These are phyloP conservation scores for Arachnopeziza araneosa DNA, from an alignment of 2,329 filamentous ascomycete genomes.

Conservation along the genomic window DNA sequence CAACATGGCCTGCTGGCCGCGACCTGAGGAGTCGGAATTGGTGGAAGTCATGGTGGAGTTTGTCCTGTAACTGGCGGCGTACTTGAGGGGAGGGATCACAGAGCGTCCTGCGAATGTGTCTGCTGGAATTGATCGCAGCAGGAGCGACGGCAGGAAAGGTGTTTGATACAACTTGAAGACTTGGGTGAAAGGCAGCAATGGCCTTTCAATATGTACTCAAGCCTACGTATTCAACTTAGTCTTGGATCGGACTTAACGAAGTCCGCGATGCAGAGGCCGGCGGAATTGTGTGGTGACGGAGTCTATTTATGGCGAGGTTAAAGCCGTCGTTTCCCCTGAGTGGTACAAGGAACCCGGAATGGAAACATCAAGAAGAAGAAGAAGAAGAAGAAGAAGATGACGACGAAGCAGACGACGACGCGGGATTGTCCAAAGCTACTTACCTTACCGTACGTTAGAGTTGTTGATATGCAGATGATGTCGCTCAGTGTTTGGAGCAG, in stretches of 20 bases:
- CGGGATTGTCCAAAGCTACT: no score
- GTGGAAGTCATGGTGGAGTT: conserved; percentile 30
- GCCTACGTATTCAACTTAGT: background rate
- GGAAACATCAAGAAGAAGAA: no score
- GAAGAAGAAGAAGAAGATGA: no score
- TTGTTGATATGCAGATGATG: background rate
- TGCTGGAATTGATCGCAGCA: conserved; percentile 29
- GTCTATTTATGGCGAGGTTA: background rate
- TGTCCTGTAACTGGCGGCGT: background rate
- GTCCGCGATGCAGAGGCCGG: background rate
- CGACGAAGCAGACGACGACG: no score
- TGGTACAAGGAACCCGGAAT: no score
- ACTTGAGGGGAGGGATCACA: background rate
- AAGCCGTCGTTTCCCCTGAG: background rate
- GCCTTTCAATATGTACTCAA: conserved; percentile 18
- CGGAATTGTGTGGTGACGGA: background rate
- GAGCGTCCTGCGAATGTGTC: conserved; percentile 22
- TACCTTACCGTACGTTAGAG: no score
- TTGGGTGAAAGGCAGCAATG: conserved; percentile 18
- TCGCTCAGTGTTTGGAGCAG: background rate
- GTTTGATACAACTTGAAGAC: conserved; percentile 32
- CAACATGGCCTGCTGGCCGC: conserved; percentile 40
- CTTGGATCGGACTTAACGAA: conserved; percentile 18
- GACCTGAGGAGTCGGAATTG: conserved; percentile 27
- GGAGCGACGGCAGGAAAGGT: conserved; percentile 28